A percentile compares a stretch with the other conserved stretches of the same genome.
Conservation (phyloP, 1,284 basidiomycete genomes). For the Pholiota adiposa region DNA sequence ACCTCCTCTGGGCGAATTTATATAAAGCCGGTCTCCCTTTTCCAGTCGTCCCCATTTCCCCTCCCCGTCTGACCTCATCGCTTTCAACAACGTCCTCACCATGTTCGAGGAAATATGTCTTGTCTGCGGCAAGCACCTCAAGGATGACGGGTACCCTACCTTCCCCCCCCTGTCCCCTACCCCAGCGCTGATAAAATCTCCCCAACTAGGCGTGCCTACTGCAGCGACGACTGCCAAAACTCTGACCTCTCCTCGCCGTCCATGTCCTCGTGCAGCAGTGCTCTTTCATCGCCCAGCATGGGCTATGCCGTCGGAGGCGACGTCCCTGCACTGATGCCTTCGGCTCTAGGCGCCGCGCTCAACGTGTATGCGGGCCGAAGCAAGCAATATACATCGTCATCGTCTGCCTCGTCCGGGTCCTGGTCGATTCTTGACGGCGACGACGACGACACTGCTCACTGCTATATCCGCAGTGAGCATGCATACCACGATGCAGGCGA, state of each 20-base stretch:
- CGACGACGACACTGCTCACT: constrained; percentile 47
- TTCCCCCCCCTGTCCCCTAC: constrained; percentile 18
- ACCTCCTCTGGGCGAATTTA: constrained; percentile 34
- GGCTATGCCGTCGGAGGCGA: constrained; percentile 54
- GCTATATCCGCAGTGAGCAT: constrained; percentile 44
- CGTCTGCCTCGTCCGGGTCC: constrained; percentile 61
- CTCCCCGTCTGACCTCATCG: constrained; percentile 18
- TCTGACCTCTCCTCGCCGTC: constrained; percentile 68
- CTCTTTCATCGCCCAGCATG: constrained; percentile 68
- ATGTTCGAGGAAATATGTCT: constrained; percentile 83
- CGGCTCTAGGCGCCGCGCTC: constrained; percentile 56
- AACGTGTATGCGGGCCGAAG: constrained; percentile 46
- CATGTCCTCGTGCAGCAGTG: constrained; percentile 68
- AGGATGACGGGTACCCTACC: constrained; percentile 58
- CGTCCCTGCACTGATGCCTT: constrained; percentile 63
- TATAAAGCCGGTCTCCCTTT: constrained; percentile 32
- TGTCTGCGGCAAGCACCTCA: constrained; percentile 64
- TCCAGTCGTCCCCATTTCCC: constrained; percentile 15
- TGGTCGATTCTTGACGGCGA: constrained; percentile 67
- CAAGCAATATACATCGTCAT: constrained; percentile 56
- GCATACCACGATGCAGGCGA: constrained; percentile 40
- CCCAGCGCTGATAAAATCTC: constrained; percentile 24
- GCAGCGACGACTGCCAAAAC: constrained; percentile 70
- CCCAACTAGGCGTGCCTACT: constrained; percentile 66
- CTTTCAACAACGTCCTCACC: constrained; percentile 21